Percentiles rank a stretch among this genome's conserved stretches.
phyloP scores from a whole-genome alignment of 768 basidiomycete genomes.

The Pisolithus microcarpus region DNA sequence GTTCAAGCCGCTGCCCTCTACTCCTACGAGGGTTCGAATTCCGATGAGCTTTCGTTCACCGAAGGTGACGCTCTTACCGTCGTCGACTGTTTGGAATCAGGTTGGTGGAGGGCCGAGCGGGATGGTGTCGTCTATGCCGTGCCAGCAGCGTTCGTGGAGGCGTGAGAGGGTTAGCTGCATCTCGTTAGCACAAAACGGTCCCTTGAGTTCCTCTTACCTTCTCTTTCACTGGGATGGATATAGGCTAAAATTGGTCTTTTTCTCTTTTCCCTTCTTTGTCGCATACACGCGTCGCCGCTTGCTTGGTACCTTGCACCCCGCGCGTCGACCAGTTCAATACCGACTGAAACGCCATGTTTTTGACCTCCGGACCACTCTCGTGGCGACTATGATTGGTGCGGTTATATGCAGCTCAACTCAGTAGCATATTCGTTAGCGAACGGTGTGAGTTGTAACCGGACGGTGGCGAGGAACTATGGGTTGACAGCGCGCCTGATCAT shows the following conservation, averaged over 20 bases:
- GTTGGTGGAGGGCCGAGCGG: conserved; percentile 97
- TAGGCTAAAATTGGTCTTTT: conserved; percentile 75
- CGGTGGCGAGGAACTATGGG: too few species aligned
- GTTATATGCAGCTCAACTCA: conserved; percentile 1
- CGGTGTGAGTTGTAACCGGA: too few species aligned
- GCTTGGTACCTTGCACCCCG: not conserved
- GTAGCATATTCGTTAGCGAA: too few species aligned
- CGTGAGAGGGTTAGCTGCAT: conserved; percentile 80
- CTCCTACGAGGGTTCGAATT: too few species aligned
- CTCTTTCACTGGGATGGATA: conserved; percentile 36
- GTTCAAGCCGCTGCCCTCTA: too few species aligned
- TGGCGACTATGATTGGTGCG: conserved; percentile 4
- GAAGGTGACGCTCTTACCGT: conserved; percentile 71
- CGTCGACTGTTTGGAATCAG: conserved; percentile 81
- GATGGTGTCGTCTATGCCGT: conserved; percentile 83
- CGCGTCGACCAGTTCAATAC: conserved; percentile 4
- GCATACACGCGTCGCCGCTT: conserved; percentile 2
- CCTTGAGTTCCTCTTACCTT: conserved; percentile 48
- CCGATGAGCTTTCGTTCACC: too few species aligned
- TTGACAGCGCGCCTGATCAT: too few species aligned
- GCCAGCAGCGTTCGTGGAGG: conserved; percentile 85
- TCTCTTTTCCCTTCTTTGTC: conserved; percentile 37
- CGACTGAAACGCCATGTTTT: conserved; percentile 6
- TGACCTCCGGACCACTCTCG: conserved; percentile 1
- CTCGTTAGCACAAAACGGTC: too few species aligned